Base-by-base conservation (phyloP, 495 filamentous ascomycete species). In the Glonium stellatum region DNA sequence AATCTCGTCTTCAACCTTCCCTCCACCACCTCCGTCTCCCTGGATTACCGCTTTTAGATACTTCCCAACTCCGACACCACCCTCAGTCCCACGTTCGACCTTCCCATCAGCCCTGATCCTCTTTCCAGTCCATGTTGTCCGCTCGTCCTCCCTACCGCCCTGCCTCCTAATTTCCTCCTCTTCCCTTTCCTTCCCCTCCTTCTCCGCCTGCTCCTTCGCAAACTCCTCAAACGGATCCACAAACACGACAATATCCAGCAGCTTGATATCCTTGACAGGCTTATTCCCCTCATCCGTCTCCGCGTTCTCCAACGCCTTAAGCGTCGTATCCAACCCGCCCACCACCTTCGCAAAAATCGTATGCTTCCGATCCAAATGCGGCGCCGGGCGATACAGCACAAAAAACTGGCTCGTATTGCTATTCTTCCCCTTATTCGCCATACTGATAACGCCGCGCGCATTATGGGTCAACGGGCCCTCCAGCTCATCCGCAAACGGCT, bases 381-480 rank as follows among this genome's bases (percentile, higher is more conserved):
- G 82, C 0, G 84, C 80, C 0, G 87, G 79, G 19, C 87, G 84
- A 71, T 97, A 97, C 1, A 85, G 88, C 66, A 98, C 87, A 76
- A 98, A 98, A 71, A 97, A 98, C 75, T 98, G 93, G 57, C 81
- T 86, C 36, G 87, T 89, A 68, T 98, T 98, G 1, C 95, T 97
- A 62, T 97, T 91, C 63, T 96, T 96, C 27, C 93, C 93, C 66
- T 98, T 98, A 67, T 98, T 98, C 35, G 93, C 93, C 93, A 98
- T 76, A 27, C 55, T 60, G 25, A 76, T 55, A 0, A 93, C 79
- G 1, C 93, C 93, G 4, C 93, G 75, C 0, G 77, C 71, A 67
- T 92, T 85, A 66, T 97, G 92, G 25, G 82, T 83, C 34, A 90
- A 68, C 0, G 93, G 95, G 0, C 92, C 90, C 25, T 96, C 90